Conservation (phyloP, 2,329 filamentous ascomycete species). For the Pleurostoma richardsiae region DNA sequence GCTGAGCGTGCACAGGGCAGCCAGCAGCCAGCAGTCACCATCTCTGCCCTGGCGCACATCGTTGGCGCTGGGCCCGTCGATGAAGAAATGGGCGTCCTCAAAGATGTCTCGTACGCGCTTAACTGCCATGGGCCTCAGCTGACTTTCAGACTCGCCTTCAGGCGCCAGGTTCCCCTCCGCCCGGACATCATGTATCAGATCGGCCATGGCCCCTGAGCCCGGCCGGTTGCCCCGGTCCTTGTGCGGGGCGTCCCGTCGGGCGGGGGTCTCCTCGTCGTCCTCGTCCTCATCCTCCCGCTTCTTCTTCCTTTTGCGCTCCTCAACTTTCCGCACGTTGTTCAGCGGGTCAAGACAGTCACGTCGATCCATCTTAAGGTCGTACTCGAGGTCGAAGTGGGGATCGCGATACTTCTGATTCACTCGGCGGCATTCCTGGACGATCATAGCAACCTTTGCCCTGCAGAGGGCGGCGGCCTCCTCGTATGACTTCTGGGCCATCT, state of each 20-base stretch:
- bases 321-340: conserved; percentile 20
- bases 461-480: conserved; percentile 68
- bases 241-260: conserved; percentile 13
- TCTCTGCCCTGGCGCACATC: conserved; percentile 75
- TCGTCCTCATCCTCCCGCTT: conserved; percentile 5
- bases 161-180: neutral
- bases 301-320: neutral
- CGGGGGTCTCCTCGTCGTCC: conserved; percentile 1
- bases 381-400: conserved; percentile 80
- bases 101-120: conserved; percentile 74
- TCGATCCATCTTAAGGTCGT: conserved; percentile 60
- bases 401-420: conserved; percentile 84
- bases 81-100: conserved; percentile 69
- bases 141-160: conserved; percentile 11
- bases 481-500: conserved; percentile 62
- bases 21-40: conserved; percentile 85
- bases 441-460: conserved; percentile 56
- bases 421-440: conserved; percentile 61
- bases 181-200: conserved; percentile 1
- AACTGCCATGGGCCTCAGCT: conserved; percentile 45
- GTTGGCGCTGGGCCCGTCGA: conserved; percentile 69
- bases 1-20: conserved; percentile 70
- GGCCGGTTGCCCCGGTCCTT: conserved; percentile 6
- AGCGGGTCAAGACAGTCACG: conserved; percentile 45
- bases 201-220: conserved; percentile 2